A percentile compares a stretch with the other conserved stretches of the same genome.
Evolutionary conservation across 176 grass and related monocot genomes (phyloP).

Genomic region (Aegilops umbellulata): DNA sequence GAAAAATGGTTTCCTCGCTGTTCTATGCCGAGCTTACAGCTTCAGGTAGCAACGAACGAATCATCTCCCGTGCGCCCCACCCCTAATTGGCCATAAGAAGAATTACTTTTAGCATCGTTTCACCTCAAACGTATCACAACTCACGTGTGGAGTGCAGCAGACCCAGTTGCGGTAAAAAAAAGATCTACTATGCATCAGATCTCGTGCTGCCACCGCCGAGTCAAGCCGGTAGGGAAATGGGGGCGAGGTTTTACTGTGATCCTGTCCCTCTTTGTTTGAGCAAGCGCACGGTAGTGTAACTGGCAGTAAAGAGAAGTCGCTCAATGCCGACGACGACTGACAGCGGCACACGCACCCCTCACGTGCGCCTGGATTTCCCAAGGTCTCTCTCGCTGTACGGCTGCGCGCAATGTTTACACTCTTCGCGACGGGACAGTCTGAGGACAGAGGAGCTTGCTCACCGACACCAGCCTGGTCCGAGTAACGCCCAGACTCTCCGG

Average conservation of each 20-base stretch:
- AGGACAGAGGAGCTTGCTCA: not conserved
- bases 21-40: not conserved
- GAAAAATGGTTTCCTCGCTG: not conserved
- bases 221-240: not conserved
- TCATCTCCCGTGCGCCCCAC: not conserved
- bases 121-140: not conserved
- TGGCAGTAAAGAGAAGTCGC: not conserved
- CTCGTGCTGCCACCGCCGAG: slow-evolving; percentile 10
- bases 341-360: slow-evolving; percentile 29
- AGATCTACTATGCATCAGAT: not conserved
- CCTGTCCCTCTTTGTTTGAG: slow-evolving; percentile 38
- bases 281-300: not conserved
- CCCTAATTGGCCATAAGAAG: not conserved
- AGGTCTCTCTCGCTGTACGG: slow-evolving; percentile 25
- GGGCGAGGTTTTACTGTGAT: not conserved
- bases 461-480: slow-evolving; percentile 27
- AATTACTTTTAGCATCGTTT: not conserved
- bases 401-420: slow-evolving; percentile 14
- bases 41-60: not conserved
- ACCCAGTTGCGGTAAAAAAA: slow-evolving; percentile 2
- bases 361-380: slow-evolving; percentile 60
- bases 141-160: not conserved
- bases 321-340: not conserved
- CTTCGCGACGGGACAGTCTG: not conserved
- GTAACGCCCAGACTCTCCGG: slow-evolving; percentile 21